Evolutionary conservation across 352 stramenopile genomes (phyloP).

Genomic region (Phytopythium oedochilum): DNA sequence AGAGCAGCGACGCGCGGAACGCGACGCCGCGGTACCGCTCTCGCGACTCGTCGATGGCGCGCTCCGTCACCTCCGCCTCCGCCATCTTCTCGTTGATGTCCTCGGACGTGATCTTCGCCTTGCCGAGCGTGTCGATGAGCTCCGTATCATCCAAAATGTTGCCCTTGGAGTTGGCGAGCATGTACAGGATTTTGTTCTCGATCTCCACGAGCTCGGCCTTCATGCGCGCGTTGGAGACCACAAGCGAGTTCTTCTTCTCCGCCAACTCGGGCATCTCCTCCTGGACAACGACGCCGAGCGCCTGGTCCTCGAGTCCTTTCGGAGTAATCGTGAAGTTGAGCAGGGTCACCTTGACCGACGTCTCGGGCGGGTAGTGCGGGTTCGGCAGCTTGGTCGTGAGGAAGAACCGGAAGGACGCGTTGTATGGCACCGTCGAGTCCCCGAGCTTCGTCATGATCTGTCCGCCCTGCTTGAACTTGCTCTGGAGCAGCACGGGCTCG

Average conservation of each 20-base stretch:
- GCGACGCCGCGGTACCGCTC: slow-evolving; percentile 88
- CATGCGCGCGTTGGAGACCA: slow-evolving; percentile 90
- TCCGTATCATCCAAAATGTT: slow-evolving; percentile 93
- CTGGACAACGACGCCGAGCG: slow-evolving; percentile 89
- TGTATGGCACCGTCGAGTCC: slow-evolving; percentile 90
- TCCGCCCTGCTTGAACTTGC: slow-evolving; percentile 91
- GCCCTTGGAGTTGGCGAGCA: slow-evolving; percentile 90
- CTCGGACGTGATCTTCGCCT: slow-evolving; percentile 89
- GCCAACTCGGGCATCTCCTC: slow-evolving; percentile 93
- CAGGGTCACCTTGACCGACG: slow-evolving; percentile 90
- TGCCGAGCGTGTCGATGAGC: slow-evolving; percentile 90
- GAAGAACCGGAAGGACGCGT: slow-evolving; percentile 88
- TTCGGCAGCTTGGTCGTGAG: slow-evolving; percentile 94
- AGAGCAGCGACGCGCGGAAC: slow-evolving; percentile 84
- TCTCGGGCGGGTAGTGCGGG: slow-evolving; percentile 91
- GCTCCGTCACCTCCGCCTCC: slow-evolving; percentile 90
- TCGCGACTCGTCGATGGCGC: slow-evolving; percentile 87
- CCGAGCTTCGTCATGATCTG: slow-evolving; percentile 93
- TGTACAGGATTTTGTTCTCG: slow-evolving; percentile 92
- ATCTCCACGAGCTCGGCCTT: slow-evolving; percentile 92
- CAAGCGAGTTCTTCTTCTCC: slow-evolving; percentile 92
- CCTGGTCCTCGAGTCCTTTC: slow-evolving; percentile 88
- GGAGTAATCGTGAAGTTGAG: slow-evolving; percentile 93
- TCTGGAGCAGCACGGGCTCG: slow-evolving; percentile 87
- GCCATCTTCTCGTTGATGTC: slow-evolving; percentile 93